These are phyloP conservation scores for Aspergillus sp. DNA, from an alignment of 2,329 filamentous ascomycete genomes.

Conservation along the genomic window DNA sequence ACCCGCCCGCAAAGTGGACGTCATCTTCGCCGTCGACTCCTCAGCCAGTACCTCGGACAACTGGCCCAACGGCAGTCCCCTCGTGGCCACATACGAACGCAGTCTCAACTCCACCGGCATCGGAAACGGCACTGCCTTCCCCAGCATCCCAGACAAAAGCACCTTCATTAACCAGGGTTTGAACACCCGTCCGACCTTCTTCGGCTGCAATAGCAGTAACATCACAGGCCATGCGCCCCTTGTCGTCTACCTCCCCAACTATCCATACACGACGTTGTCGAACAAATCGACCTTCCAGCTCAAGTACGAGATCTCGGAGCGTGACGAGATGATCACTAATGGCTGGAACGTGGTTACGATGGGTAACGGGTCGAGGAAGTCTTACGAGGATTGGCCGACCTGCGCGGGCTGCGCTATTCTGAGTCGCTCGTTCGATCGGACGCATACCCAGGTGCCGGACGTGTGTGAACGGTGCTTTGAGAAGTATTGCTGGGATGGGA, in stretches of 20 bases:
- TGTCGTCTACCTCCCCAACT: conserved; percentile 85
- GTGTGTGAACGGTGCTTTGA: conserved; percentile 76
- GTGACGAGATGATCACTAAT: conserved; percentile 81
- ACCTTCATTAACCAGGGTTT: conserved; percentile 77
- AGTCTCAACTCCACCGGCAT: conserved; percentile 57
- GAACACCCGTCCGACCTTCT: conserved; percentile 75
- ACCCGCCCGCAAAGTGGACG: conserved; percentile 69
- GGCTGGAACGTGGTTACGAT: conserved; percentile 83
- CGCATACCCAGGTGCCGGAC: conserved; percentile 67
- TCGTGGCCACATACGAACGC: conserved; percentile 73
- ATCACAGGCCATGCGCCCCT: conserved; percentile 55
- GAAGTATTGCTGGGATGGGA: conserved; percentile 91
- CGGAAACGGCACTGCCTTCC: conserved; percentile 70
- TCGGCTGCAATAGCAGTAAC: conserved; percentile 72
- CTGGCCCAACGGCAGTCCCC: conserved; percentile 77
- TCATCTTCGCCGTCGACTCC: conserved; percentile 78
- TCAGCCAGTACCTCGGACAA: conserved; percentile 68
- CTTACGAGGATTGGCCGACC: conserved; percentile 64
- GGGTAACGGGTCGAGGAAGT: conserved; percentile 74
- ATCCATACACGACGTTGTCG: conserved; percentile 72
- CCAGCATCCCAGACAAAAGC: conserved; percentile 69
- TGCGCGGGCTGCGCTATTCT: conserved; percentile 90
- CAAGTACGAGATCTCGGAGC: conserved; percentile 63
- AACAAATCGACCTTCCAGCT: conserved; percentile 79
- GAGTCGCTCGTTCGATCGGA: conserved; percentile 71